These are phyloP conservation scores for Colletotrichum scovillei DNA, from an alignment of 2,329 filamentous ascomycete species.

Conservation along the genomic window DNA sequence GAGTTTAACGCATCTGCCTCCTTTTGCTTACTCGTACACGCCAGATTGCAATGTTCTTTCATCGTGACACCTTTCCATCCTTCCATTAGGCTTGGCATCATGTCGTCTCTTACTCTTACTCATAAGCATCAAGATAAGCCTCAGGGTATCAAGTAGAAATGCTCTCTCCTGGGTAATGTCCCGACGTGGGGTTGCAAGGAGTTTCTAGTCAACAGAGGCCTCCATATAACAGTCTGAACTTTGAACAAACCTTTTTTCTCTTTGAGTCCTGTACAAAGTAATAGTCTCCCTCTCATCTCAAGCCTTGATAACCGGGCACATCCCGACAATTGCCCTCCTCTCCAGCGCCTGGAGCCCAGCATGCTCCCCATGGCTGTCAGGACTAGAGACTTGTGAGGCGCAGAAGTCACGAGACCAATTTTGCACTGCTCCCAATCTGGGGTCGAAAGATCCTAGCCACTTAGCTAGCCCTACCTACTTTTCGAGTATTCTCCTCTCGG, in stretches of 20 bases:
- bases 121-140: neutral
- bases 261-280: no score
- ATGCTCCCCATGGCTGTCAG: neutral
- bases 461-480: no score
- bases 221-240: neutral
- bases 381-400: neutral
- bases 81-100: neutral
- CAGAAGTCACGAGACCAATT: neutral
- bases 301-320: neutral
- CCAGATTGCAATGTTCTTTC: neutral
- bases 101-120: neutral
- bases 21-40: conserved; percentile 6
- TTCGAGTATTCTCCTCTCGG: no score
- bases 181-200: neutral
- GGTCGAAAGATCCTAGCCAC: neutral
- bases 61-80: neutral
- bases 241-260: neutral
- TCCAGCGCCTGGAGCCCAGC: neutral
- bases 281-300: neutral
- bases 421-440: neutral
- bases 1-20: neutral
- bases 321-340: neutral
- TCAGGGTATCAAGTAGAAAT: neutral
- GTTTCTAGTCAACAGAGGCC: neutral
- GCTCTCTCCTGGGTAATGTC: neutral